Conservation (phyloP, 1,139 yeast genomes). For the Chernovozyma aurita region DNA sequence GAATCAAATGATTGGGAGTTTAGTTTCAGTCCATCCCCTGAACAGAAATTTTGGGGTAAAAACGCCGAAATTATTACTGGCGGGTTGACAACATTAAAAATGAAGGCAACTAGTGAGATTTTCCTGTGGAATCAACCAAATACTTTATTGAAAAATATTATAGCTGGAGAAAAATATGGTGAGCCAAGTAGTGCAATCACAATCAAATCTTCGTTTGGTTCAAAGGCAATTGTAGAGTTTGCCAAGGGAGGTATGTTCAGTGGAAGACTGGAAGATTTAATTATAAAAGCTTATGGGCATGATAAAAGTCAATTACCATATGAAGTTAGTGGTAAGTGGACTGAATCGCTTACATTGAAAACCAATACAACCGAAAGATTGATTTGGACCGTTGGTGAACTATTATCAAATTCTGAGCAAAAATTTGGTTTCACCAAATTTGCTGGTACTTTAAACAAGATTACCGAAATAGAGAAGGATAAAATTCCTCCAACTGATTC, state of each 20-base stretch:
- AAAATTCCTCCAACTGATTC: conserved; percentile 82
- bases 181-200: conserved; percentile 77
- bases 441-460: conserved; percentile 76
- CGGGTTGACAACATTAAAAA: conserved; percentile 58
- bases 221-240: conserved; percentile 66
- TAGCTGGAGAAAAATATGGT: conserved; percentile 93
- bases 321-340: conserved; percentile 73
- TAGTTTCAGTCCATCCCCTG: conserved; percentile 70
- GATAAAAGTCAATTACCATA: conserved; percentile 32
- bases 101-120: conserved; percentile 61
- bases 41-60: conserved; percentile 94
- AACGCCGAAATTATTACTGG: conserved; percentile 76
- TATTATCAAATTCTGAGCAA: conserved; percentile 53
- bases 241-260: conserved; percentile 73
- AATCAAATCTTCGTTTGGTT: conserved; percentile 64
- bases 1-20: conserved; percentile 77
- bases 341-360: conserved; percentile 49
- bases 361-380: conserved; percentile 37
- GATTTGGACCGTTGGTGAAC: conserved; percentile 65
- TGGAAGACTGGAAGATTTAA: conserved; percentile 80
- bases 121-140: conserved; percentile 83
- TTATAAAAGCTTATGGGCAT: conserved; percentile 48
- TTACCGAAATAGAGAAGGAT: conserved; percentile 64
- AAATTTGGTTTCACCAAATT: conserved; percentile 85
- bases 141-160: conserved; percentile 74